These are phyloP conservation scores for Diaporthe caulivora DNA, from an alignment of 2,329 filamentous ascomycete species.

Conservation along the genomic window DNA sequence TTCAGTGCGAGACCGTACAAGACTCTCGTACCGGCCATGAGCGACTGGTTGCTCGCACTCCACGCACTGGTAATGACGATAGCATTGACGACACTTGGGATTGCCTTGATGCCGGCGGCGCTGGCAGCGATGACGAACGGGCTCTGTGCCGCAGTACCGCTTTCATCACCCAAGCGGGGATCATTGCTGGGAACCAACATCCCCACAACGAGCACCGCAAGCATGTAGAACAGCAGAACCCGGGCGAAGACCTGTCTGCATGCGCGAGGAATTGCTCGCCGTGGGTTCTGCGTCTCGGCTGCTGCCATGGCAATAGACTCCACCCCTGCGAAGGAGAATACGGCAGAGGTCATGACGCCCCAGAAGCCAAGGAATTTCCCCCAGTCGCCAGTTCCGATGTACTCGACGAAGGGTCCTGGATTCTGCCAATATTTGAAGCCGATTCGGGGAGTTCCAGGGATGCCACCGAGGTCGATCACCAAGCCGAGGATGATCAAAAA, in stretches of 20 bases:
- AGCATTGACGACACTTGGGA: constrained; percentile 82
- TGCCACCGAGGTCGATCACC: constrained; percentile 72
- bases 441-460: constrained; percentile 67
- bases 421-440: constrained; percentile 79
- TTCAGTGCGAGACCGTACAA: constrained; percentile 72
- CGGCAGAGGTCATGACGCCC: constrained; percentile 59
- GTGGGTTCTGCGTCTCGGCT: constrained; percentile 66
- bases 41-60: constrained; percentile 76
- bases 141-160: constrained; percentile 61
- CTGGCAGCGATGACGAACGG: constrained; percentile 81
- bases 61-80: constrained; percentile 80
- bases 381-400: constrained; percentile 68
- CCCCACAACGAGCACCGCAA: constrained; percentile 68
- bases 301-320: constrained; percentile 68
- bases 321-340: constrained; percentile 61
- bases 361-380: constrained; percentile 75
- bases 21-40: constrained; percentile 70
- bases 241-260: constrained; percentile 71
- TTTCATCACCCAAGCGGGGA: constrained; percentile 57
- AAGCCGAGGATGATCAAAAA: constrained; percentile 72
- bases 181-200: constrained; percentile 70
- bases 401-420: constrained; percentile 75
- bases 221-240: constrained; percentile 56
- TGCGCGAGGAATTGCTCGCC: constrained; percentile 56
- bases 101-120: constrained; percentile 73